phyloP scores from a whole-genome alignment of 2,329 filamentous ascomycete genomes.

The Hymenoscyphus salicellus region DNA sequence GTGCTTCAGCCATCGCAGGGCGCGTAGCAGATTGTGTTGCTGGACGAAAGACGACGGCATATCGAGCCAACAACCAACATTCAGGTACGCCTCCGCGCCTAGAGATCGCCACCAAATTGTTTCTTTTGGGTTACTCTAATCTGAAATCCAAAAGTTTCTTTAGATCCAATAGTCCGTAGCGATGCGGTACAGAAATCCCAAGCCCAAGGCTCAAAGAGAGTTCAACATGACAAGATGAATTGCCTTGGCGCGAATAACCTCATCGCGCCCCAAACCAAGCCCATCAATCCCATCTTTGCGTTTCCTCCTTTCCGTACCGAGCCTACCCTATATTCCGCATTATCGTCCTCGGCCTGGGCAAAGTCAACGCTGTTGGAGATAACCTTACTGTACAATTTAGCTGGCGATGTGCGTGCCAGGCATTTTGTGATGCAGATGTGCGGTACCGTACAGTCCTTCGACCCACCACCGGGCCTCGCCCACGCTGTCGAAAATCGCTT shows the following conservation, averaged over 20 bases:
- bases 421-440: no score
- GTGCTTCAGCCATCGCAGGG: constrained; percentile 27
- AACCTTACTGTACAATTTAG: no score
- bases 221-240: not conserved
- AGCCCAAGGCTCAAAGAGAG: not conserved
- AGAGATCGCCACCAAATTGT: not conserved
- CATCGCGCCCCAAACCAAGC: not conserved
- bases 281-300: not conserved
- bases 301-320: no score
- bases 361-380: no score
- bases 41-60: not conserved
- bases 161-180: not conserved
- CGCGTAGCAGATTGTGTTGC: constrained; percentile 24
- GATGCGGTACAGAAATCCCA: not conserved
- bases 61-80: not conserved
- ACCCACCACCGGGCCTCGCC: no score
- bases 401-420: no score
- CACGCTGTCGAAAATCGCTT: no score
- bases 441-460: no score
- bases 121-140: not conserved
- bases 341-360: no score
- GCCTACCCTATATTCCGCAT: no score
- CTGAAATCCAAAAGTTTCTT: not conserved
- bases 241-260: not conserved
- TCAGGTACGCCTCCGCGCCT: not conserved